These are phyloP conservation scores for Dactylellina drechsleri DNA, from an alignment of 2,329 filamentous ascomycete genomes.

Conservation along the genomic window DNA sequence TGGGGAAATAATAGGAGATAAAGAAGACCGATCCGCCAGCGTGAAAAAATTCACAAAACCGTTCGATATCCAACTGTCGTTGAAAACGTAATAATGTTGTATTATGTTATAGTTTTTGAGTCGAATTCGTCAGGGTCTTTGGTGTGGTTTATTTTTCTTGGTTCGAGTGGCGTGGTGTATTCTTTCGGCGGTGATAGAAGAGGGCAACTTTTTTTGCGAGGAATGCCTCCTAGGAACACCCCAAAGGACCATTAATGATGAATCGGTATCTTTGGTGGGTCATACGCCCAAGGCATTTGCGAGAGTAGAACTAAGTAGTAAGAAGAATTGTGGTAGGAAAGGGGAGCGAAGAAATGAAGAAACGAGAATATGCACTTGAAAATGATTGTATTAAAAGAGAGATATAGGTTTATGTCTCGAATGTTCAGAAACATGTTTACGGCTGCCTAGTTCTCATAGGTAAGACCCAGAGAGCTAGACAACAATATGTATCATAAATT, in stretches of 20 bases:
- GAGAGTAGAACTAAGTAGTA: slow-evolving; percentile 27
- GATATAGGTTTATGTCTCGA: slow-evolving; percentile 13
- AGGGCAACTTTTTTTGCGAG: background rate
- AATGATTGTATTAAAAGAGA: background rate
- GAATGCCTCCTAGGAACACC: slow-evolving; percentile 19
- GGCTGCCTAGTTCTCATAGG: slow-evolving; percentile 24
- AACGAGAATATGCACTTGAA: background rate
- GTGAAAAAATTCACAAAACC: slow-evolving; percentile 42
- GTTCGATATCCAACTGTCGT: slow-evolving; percentile 55
- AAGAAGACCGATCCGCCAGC: slow-evolving; percentile 49
- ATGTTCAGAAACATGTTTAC: slow-evolving; percentile 20
- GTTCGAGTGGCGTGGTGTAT: slow-evolving; percentile 48
- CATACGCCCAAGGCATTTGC: slow-evolving; percentile 46
- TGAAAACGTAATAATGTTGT: slow-evolving; percentile 51
- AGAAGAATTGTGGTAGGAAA: background rate
- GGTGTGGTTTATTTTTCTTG: slow-evolving; percentile 19
- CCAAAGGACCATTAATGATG: slow-evolving; percentile 27
- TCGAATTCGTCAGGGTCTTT: slow-evolving; percentile 45
- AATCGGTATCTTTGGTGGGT: slow-evolving; percentile 26
- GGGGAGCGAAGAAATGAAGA: slow-evolving; percentile 8
- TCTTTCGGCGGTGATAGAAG: slow-evolving; percentile 25
- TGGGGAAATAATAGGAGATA: slow-evolving; percentile 13
- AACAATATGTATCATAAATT: slow-evolving; percentile 7
- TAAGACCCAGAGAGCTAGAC: slow-evolving; percentile 10
- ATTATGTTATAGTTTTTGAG: slow-evolving; percentile 51